A percentile compares a stretch with the other conserved stretches of the same genome.
Evolutionary conservation across 768 basidiomycete genomes (phyloP).

Genomic region (Suillus spraguei): DNA sequence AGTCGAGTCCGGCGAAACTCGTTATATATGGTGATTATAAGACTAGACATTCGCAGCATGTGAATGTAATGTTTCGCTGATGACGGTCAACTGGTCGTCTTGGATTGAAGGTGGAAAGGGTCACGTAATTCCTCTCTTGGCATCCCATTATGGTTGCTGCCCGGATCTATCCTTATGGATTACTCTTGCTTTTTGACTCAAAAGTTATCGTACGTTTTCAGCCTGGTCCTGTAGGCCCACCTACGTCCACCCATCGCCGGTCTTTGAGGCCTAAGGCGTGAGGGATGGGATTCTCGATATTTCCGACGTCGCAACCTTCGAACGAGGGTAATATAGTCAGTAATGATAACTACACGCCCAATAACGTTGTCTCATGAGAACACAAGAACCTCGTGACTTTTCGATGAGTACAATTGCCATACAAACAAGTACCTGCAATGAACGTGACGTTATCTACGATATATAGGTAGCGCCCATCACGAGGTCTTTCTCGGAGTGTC

Average conservation of each 20-base stretch:
- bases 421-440: background rate
- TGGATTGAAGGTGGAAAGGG: conserved; percentile 61
- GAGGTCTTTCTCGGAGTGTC: background rate
- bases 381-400: background rate
- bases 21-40: background rate
- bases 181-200: conserved; percentile 51
- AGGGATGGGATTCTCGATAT: conserved; percentile 23
- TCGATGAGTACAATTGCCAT: background rate
- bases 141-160: conserved; percentile 21
- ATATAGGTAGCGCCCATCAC: background rate
- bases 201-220: too few relatives aligned
- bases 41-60: background rate
- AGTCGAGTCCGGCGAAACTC: background rate
- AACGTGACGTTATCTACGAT: background rate
- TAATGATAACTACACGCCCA: conserved; percentile 17
- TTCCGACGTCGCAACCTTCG: conserved; percentile 27
- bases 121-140: background rate
- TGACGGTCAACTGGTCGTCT: conserved; percentile 45
- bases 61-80: background rate
- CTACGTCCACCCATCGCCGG: conserved; percentile 25
- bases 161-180: conserved; percentile 23
- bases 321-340: conserved; percentile 28
- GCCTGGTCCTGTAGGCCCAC: conserved; percentile 31
- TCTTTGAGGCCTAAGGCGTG: conserved; percentile 11
- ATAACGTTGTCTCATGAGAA: background rate